Evolutionary conservation across 192 early-diverging fungal species (phyloP), one percentile per base, ranked within the genome.

Genomic region (Backusella tuberculispora): DNA sequence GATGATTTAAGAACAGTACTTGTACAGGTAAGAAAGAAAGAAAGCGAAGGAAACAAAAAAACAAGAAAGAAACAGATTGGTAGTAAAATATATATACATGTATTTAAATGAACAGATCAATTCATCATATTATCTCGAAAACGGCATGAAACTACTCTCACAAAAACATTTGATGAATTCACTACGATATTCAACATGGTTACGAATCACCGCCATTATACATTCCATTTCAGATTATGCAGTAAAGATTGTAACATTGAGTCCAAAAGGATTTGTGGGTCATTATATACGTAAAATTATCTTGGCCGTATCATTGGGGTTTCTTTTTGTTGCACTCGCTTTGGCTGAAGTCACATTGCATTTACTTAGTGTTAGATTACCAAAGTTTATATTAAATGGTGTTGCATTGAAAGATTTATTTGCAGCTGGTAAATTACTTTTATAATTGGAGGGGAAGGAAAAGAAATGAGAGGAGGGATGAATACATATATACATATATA

Each of bases 341-440:
- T 26, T 91, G 2, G 86, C 89, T 0, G 88, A 90, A 46, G 72
- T 88, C 6, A 78, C 86, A 3, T 69, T 95, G 26, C 87, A 83
- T 75, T 44, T 88, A 1, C 76, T 94, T 2, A 93, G 93, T 72
- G 73, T 86, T 47, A 78, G 83, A 46, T 85, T 92, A 45, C 85
- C 88, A 5, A 83, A 86, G 4, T 86, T 81, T 76, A 74, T 86
- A 24, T 80, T 91, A 19, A 91, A 88, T 47, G 87, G 86, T 29
- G 88, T 92, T 24, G 89, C 92, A 0, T 83, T 93, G n/a, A 94
- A 92, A 70, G 90, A 92, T 72, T 81, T 91, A 47, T 89, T 87
- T 40, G 87, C 89, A 14, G 86, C 87, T 53, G 90, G 89, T 86
- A 72, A 56, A 21, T 34, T 34, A 34, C 2, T 34, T 34, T 34